Base-by-base conservation (phyloP, 768 basidiomycete genomes). In the Tremella fuciformis region DNA sequence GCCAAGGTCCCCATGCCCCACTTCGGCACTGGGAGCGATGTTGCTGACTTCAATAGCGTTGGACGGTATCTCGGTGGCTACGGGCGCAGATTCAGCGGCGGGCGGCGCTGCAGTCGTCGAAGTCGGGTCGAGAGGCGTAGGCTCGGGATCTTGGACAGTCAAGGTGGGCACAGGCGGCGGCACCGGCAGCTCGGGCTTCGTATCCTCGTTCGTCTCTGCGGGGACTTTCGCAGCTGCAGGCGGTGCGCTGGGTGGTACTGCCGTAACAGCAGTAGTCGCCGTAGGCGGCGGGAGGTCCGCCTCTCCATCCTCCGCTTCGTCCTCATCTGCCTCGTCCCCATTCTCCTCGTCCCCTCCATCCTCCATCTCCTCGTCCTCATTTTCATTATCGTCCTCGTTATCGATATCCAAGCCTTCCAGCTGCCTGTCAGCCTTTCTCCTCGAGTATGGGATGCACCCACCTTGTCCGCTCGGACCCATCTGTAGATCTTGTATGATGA, bases 401-500 rank as follows among this genome's bases (percentile, higher is more conserved):
- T 24, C 63, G 13, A 57, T 60, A n/a, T 54, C 60, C 15, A 57
- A 37, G 34, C 64, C 65, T n/a, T 68, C 66, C 37, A 67, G 55
- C 38, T 46, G n/a, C 19, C 25, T 26, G 40, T 58, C 61, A 34
- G 18, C 55, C 55, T 50, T 22, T 50, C 60, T 8, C 6, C 16
- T 8, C 42, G 6, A 6, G n/a, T 22, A 46, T 8, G 26, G 29
- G 29, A 40, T 34, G 34, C 16, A n/a, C 58, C 46, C 18, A 60
- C 61, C 53, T 64, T 60, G 15, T 67, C 58, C 2, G 65, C 48
- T 53, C 66, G 50, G 13, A 73, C 66, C 71, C 71, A 73, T 66
- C 67, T 69, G 40, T 67, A 73, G 44, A 73, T 66, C 71, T 73
- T 73, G 49, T 69, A 73, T 22, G 68, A 70, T 26, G 65, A 67